Evolutionary conservation across 1,284 basidiomycete species (phyloP), one percentile per base, ranked within the genome.

Genomic region (Malassezia dermatis): DNA sequence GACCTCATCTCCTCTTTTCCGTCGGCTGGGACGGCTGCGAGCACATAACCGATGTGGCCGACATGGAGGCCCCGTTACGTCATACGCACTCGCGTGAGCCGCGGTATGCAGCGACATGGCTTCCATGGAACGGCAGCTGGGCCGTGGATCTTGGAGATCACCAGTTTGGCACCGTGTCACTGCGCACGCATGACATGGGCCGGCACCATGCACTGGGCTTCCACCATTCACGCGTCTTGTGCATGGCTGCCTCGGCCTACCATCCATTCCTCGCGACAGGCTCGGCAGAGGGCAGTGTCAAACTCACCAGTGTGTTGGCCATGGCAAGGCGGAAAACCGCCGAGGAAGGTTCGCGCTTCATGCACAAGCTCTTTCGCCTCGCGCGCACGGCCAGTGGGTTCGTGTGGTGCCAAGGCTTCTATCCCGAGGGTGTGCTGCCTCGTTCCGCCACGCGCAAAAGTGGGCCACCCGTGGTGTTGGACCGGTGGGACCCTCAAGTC

Each of bases 341-440:
- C 6, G 55, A 51, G 5, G 40, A 46, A 24, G 49, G 55, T 13
- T 21, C 28, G 17, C 43, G 55, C 8, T 37, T 57, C 11, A 52
- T 57, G 49, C 55, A 52, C 44, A 47, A 47, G 31, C 49, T 35
- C 19, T 52, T 57, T 44, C 55, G 55, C 15, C 45, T 57, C 13
- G 27, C 24, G 17, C 39, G 17, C n/a, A 6, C 37, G 24, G 48
- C 12, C n/a, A 32, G 13, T 27, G 23, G 42, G 13, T 50, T 40
- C n/a, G 27, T 24, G 8, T n/a, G 51, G 19, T 27, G 10, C 8
- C 28, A 57, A 10, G 40, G 42, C 21, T 52, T 47, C 19, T 48
- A 40, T 19, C 55, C 55, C 26, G 55, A 57, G 17, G 55, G 55
- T 15, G 30, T 52, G 17, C 39, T 40, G 35, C 55, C 55, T 1